A percentile compares a stretch with the other conserved stretches of the same genome.
Evolutionary conservation across 2,329 filamentous ascomycete genomes (phyloP).

Genomic region (Coccinonectria pachysandricola): DNA sequence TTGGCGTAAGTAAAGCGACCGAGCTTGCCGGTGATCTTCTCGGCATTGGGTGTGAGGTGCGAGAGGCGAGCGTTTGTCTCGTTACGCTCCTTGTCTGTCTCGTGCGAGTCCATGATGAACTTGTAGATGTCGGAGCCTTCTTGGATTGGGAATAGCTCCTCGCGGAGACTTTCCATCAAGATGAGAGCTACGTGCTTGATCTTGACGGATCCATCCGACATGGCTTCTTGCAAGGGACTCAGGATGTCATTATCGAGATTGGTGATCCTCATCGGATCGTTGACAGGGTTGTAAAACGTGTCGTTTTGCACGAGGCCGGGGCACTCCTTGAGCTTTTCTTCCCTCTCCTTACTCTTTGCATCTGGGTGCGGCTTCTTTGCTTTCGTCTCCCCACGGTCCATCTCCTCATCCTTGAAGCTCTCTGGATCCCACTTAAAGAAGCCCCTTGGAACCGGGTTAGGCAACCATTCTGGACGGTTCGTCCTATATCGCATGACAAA

Average conservation of each 20-base stretch:
- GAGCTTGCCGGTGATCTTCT: conserved; percentile 12
- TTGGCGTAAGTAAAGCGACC: conserved; percentile 11
- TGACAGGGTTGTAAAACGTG: conserved; percentile 25
- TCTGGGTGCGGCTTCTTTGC: too few species aligned
- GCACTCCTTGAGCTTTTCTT: too few species aligned
- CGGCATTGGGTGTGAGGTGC: conserved; percentile 15
- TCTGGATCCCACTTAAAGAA: conserved; percentile 20
- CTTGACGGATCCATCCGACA: conserved; percentile 20
- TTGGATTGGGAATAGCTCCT: conserved; percentile 35
- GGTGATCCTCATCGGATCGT: conserved; percentile 31
- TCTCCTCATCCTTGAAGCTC: conserved; percentile 10
- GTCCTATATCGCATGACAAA: conserved; percentile 16
- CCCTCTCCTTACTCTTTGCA: too few species aligned
- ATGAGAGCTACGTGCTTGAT: conserved; percentile 36
- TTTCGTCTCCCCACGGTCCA: too few species aligned
- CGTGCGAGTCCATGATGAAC: conserved; percentile 22
- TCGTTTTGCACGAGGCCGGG: conserved; percentile 9
- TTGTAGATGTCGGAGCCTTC: conserved; percentile 28
- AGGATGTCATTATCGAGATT: conserved; percentile 27
- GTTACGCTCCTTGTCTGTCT: conserved; percentile 20
- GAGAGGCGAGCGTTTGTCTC: conserved; percentile 18
- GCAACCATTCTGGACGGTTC: conserved; percentile 19
- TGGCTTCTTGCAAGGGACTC: conserved; percentile 13
- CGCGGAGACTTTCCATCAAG: conserved; percentile 34
- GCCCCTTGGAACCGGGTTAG: conserved; percentile 13